A percentile compares a stretch with the other conserved stretches of the same genome.
phyloP scores from a whole-genome alignment of 1,284 basidiomycete genomes.

The Marasmius tenuissimus region DNA sequence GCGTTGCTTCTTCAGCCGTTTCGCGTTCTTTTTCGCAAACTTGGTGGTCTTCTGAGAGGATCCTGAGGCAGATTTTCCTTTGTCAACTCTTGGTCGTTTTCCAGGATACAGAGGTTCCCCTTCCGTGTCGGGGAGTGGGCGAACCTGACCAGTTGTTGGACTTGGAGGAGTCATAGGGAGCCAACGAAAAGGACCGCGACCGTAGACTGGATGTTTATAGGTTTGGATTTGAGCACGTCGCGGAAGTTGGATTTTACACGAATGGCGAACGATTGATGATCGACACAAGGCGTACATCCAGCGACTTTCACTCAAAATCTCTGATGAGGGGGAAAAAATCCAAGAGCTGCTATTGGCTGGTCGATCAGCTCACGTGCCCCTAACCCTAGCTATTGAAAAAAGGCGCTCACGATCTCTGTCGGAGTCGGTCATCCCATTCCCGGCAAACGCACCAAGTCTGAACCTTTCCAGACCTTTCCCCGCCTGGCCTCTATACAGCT shows the following conservation, averaged over 20 bases:
- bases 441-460: no score
- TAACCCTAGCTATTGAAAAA: background rate
- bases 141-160: conserved; percentile 1
- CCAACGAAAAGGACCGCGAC: conserved; percentile 11
- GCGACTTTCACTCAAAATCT: background rate
- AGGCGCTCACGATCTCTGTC: background rate
- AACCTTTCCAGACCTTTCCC: no score
- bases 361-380: background rate
- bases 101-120: conserved; percentile 4
- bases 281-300: background rate
- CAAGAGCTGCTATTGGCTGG: background rate
- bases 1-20: conserved; percentile 23
- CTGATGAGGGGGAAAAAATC: background rate
- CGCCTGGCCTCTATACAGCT: no score
- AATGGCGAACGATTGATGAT: background rate
- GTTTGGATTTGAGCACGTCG: background rate
- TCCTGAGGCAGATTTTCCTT: conserved; percentile 1
- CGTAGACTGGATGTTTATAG: background rate
- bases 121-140: background rate
- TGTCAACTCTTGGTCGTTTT: conserved; percentile 10
- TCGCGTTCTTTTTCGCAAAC: conserved; percentile 24
- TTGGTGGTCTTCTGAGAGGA: conserved; percentile 16
- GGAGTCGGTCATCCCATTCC: background rate
- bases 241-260: background rate
- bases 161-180: conserved; percentile 9